Conservation (phyloP, 805 yeast species). For the Sugiyamaella mastotermitis region DNA sequence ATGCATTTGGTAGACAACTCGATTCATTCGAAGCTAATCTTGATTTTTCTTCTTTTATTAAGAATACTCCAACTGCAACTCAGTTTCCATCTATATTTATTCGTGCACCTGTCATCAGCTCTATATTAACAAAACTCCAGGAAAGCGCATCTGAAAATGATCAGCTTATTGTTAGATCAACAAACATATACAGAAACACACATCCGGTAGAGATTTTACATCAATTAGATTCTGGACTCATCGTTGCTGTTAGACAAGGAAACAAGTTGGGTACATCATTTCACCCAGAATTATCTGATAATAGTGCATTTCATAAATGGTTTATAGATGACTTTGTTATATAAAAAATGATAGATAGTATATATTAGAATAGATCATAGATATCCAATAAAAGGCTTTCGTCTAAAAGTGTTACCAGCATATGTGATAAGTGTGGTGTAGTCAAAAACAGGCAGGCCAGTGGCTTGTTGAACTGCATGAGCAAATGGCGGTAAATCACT, state of each 20-base stretch:
- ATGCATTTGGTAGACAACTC: slow-evolving; percentile 74
- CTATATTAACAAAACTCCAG: slow-evolving; percentile 13
- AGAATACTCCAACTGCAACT: slow-evolving; percentile 13
- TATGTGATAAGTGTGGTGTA: too few species aligned
- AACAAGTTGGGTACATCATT: slow-evolving; percentile 66
- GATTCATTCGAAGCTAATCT: slow-evolving; percentile 53
- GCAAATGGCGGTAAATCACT: too few species aligned
- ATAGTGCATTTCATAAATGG: slow-evolving; percentile 62
- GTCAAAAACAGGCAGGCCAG: too few species aligned
- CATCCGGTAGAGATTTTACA: slow-evolving; percentile 24
- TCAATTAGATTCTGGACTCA: slow-evolving; percentile 27
- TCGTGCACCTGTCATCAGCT: slow-evolving; percentile 66
- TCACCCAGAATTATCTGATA: slow-evolving; percentile 68
- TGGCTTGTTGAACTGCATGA: too few species aligned
- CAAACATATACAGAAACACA: slow-evolving; percentile 2
- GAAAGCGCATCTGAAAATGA: slow-evolving; percentile 6
- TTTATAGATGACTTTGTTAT: slow-evolving; percentile 55
- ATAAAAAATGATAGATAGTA: too few species aligned
- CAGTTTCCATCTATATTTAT: slow-evolving; percentile 50
- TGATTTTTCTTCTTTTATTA: slow-evolving; percentile 33
- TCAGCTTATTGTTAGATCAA: neutral
- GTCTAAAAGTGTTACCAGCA: too few species aligned
- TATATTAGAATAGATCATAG: too few species aligned
- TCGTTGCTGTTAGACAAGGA: slow-evolving; percentile 73
- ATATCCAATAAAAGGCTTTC: too few species aligned